Base-by-base conservation (phyloP, 225 moss, liverwort and hornwort genomes). In the Climacium dendroides region DNA sequence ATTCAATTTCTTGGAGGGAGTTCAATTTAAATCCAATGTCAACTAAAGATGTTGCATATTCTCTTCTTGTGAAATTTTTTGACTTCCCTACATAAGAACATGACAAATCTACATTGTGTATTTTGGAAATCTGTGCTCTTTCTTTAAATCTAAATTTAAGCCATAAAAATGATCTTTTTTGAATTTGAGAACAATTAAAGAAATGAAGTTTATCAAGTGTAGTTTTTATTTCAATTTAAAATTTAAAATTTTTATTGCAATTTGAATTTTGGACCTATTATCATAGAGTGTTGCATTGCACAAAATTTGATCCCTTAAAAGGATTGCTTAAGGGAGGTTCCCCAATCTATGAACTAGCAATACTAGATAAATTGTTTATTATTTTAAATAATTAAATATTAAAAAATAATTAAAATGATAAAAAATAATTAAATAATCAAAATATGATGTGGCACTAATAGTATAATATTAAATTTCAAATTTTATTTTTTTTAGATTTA, bases 101-200 rank as follows among this genome's bases (percentile, higher is more conserved):
- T 12, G 37, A 2, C n/a, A 66, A 37, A 37, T 66, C 22, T 0
- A 0, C 2, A 20, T n/a, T 22, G 1, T 6, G 4, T n/a, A n/a
- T n/a, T 22, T 66, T n/a, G 12, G 4, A 12, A 22, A 66, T 67
- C 37, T 67, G 12, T 23, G 0, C 4, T 67, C 0, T 22, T 66
- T 22, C 4, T 37, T 0, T 23, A 0, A 0, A 67, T 37, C 0
- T 37, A 7, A 37, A 67, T 13, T 63, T 37, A 37, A 37, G 2
- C 67, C 2, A 37, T n/a, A 20, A 12, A 67, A 67, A 67, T 22
- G 4, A 24, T 24, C 7, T 13, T 23, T 69, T 23, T 14, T 69
- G 7, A 24, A 13, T 67, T 13, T 39, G 24, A 23, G 14, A 23
- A 0, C 1, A 39, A 24, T 4, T 4, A 7, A 13, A 22, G 7